Percentiles rank a stretch among this genome's conserved stretches.
phyloP scores from a whole-genome alignment of 169 alveolate species.

The Eimeria maxima region DNA sequence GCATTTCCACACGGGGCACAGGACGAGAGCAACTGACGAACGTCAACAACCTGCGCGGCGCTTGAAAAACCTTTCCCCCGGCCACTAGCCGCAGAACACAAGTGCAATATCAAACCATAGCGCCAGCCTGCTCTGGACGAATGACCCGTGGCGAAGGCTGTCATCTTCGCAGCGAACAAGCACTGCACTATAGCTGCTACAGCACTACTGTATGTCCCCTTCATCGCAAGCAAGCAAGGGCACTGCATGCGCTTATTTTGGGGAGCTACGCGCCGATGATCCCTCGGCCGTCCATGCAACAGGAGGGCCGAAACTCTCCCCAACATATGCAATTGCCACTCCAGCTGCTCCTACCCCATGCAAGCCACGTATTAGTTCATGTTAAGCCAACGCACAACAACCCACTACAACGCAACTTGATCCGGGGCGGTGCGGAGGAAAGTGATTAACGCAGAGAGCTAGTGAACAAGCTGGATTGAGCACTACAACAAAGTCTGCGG shows the following conservation, averaged over 20 bases:
- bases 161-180: background rate
- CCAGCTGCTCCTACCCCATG: background rate
- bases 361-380: background rate
- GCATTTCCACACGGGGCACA: conserved; percentile 16
- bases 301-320: background rate
- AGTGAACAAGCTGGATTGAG: background rate
- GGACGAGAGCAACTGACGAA: background rate
- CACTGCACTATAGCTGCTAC: background rate
- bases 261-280: background rate
- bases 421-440: background rate
- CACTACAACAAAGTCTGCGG: background rate
- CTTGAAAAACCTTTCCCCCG: background rate
- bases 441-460: background rate
- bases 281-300: background rate
- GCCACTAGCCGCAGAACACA: background rate
- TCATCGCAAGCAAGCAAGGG: background rate
- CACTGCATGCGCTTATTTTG: background rate
- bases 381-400: background rate
- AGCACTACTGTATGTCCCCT: background rate
- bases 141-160: background rate
- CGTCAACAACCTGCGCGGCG: conserved; percentile 2
- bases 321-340: background rate
- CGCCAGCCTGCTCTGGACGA: background rate
- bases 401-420: background rate
- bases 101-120: background rate